Evolutionary conservation across 73 alveolate genomes (phyloP).

Genomic region (Breviolum minutum): DNA sequence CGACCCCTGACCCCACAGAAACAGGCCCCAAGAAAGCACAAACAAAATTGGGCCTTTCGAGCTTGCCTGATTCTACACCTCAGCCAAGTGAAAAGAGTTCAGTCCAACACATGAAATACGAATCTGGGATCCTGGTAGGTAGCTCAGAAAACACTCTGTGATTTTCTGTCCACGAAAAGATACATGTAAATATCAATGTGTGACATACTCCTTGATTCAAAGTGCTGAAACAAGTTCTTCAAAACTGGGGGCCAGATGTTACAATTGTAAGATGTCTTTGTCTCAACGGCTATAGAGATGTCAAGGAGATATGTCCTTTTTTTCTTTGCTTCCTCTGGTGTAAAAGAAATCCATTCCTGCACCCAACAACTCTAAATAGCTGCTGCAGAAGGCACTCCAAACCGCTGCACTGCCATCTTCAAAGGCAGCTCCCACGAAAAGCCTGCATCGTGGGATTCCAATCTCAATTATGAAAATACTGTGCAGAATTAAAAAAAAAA

Average conservation of each 20-base stretch:
- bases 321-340: not conserved
- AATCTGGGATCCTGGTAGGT: no score
- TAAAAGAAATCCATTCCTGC: no score
- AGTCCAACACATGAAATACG: not conserved
- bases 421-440: constrained; percentile 74
- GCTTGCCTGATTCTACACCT: constrained; percentile 72
- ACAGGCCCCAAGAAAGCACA: not conserved
- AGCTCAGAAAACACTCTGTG: not conserved
- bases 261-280: no score
- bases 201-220: no score
- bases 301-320: no score
- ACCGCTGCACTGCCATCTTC: constrained; percentile 82
- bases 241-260: no score
- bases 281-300: no score
- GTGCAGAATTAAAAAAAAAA: not conserved
- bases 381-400: constrained; percentile 17
- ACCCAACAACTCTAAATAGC: no score
- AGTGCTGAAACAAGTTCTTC: no score
- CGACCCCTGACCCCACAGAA: no score
- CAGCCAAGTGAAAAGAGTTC: not conserved
- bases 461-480: no score
- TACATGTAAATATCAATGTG: not conserved
- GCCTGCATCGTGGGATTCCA: not conserved
- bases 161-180: not conserved
- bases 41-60: not conserved